Evolutionary conservation across 257 asterid species (phyloP), one percentile per base, ranked within the genome.

Genomic region (Schizonepeta tenuifolia): DNA sequence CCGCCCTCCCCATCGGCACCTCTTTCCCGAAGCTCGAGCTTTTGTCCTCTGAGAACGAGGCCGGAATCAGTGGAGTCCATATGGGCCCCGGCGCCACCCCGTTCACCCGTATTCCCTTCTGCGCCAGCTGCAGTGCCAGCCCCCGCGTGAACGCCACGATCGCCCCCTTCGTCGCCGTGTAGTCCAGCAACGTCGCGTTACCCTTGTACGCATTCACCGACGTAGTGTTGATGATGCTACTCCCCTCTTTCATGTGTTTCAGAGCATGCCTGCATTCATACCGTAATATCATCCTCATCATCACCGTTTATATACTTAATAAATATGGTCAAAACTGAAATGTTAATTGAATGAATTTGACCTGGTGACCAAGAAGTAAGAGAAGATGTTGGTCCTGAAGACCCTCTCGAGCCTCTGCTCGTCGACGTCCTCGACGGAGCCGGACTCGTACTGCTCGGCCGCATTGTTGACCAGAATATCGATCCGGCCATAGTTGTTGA

Each of bases 81-180:
- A 89, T 72, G 0, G 95, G 96, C 0, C 97, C 96, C 0, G 96
- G 97, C 28, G 95, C 97, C 28, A 91, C 96, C 0, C 90, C 96
- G 22, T 91, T 91, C 1, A 91, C 97, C 0, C 96, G 79, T 46
- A 91, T 84, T 1, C 91, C 92, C 47, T 66, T 84, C 17, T 72
- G 76, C 14, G 24, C 88, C 5, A 87, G 77, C 77, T 84, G 84
- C 41, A 86, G 87, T 0, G 95, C 83, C 49, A 91, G 83, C 22
- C 95, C 96, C 7, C 95, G 75, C 0, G 95, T 91, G 81, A 89
- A 87, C 0, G 95, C 84, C 43, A 89, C 89, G 14, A 84, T 86
- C 3, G 97, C 97, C 17, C 96, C 95, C 58, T 91, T 89, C 0
- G 97, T 91, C 5, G 97, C 22, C 0, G 92, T 77, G 80, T 87